Conservation (phyloP, 2,329 filamentous ascomycete species). For the Colletotrichum liaoningense region DNA sequence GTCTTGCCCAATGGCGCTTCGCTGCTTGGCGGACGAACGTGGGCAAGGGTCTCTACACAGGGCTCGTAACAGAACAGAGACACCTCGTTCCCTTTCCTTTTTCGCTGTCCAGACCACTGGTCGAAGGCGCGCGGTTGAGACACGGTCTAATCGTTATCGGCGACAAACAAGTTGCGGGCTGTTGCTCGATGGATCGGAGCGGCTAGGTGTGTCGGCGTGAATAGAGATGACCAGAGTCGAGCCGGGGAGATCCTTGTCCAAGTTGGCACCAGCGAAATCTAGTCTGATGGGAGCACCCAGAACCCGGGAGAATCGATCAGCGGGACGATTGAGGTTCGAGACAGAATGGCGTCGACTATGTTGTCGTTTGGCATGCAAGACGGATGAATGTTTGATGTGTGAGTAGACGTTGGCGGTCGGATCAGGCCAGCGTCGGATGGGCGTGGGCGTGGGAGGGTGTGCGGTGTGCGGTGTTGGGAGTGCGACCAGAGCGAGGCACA, state of each 20-base stretch:
- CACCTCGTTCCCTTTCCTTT: slow-evolving; percentile 12
- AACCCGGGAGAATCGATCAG: slow-evolving; percentile 17
- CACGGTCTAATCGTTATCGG: slow-evolving; percentile 26
- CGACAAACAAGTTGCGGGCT: slow-evolving; percentile 10
- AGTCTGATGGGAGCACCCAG: slow-evolving; percentile 17
- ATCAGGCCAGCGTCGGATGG: slow-evolving; percentile 7
- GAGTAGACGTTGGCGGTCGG: slow-evolving; percentile 9
- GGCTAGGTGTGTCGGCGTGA: background rate
- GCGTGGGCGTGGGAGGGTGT: slow-evolving; percentile 2
- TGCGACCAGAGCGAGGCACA: background rate
- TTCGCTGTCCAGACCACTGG: slow-evolving; percentile 9
- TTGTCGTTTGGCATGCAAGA: slow-evolving; percentile 22
- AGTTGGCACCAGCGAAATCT: slow-evolving; percentile 5
- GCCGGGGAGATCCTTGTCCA: slow-evolving; percentile 25
- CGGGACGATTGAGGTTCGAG: slow-evolving; percentile 10
- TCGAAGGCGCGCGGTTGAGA: slow-evolving; percentile 18
- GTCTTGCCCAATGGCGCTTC: slow-evolving; percentile 9
- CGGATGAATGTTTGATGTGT: background rate
- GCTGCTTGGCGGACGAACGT: slow-evolving; percentile 21
- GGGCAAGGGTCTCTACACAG: slow-evolving; percentile 1
- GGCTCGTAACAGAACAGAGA: slow-evolving; percentile 19
- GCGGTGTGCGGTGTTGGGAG: slow-evolving; percentile 4
- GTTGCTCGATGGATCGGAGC: slow-evolving; percentile 5
- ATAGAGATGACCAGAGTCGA: background rate
- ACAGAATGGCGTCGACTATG: slow-evolving; percentile 13